These are phyloP conservation scores for Tolypocladium tundrense DNA, from an alignment of 2,329 filamentous ascomycete genomes.

Conservation along the genomic window DNA sequence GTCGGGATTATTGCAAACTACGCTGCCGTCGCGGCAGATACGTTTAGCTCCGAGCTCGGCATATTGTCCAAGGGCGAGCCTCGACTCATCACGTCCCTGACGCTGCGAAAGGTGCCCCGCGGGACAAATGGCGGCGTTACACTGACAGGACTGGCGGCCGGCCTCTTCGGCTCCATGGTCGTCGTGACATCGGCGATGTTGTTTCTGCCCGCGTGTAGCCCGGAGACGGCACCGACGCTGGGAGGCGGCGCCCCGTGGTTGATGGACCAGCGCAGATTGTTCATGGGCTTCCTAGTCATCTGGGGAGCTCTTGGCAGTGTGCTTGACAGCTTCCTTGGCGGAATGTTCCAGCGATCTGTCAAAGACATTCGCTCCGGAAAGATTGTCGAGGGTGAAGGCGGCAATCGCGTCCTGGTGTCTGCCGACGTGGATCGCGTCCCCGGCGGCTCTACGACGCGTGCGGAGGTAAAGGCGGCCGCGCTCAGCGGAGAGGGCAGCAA, in stretches of 20 bases:
- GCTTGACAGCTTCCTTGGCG: constrained; percentile 80
- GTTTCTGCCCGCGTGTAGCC: constrained; percentile 58
- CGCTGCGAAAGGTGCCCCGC: constrained; percentile 66
- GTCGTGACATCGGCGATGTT: constrained; percentile 55
- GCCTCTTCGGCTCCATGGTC: constrained; percentile 62
- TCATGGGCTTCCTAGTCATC: constrained; percentile 50
- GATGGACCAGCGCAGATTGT: constrained; percentile 28
- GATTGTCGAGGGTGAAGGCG: constrained; percentile 79
- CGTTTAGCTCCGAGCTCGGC: constrained; percentile 88
- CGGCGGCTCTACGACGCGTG: constrained; percentile 18
- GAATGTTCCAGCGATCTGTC: constrained; percentile 75
- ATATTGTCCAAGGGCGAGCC: constrained; percentile 71
- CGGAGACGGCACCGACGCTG: constrained; percentile 23
- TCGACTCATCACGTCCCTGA: constrained; percentile 74
- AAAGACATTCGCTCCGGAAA: constrained; percentile 75
- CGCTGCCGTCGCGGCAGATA: constrained; percentile 84
- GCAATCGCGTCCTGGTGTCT: constrained; percentile 45
- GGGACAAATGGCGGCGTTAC: constrained; percentile 95
- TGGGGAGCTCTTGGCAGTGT: constrained; percentile 75
- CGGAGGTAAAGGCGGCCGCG: constrained; percentile 29
- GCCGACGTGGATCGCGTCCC: constrained; percentile 14
- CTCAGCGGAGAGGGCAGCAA: constrained; percentile 32
- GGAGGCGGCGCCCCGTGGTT: constrained; percentile 41
- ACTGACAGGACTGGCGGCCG: constrained; percentile 59
- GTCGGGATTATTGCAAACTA: constrained; percentile 72